Evolutionary conservation across 371 early-diverging fungal species (phyloP), one percentile per base, ranked within the genome.

Genomic region (Saksenaea oblongispora): DNA sequence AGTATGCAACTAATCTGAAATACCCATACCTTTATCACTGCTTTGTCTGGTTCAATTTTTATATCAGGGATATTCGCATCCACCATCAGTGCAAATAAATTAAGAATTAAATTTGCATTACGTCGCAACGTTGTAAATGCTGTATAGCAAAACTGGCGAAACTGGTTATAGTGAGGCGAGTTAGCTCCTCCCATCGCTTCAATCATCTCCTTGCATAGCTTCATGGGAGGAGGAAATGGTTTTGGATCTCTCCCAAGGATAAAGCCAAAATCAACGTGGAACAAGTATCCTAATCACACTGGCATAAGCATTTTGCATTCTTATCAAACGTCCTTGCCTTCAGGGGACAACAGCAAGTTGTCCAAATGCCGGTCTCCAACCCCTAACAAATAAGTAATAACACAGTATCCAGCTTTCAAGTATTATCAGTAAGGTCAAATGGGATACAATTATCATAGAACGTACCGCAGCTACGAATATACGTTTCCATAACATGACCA

Each of bases 331-430:
- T 9, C 5, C 62, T 27, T 75, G 87, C 93, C 98, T 56, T 90
- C 84, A 27, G 89, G 86, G 0, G 97, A 92, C 28, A 99, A 73
- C 34, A 99, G 75, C 39, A 99, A 69, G 71, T 99, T 99, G 67
- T 98, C 99, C 69, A 97, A 78, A 76, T 98, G 99, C 7, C 99
- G 90, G 77, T 99, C 99, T n/a, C 99, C 99, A n/a, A 99, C 92
- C 15, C 98, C 99, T 11, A 99, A 82, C 11, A 99, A 67, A 74
- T 98, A 99, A 1, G 96, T 97, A 56, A 98, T 96, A 11, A 99
- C 97, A 74, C 97, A 96, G 74, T 98, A 99, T 1, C 98, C 99
- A 37, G 99, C 93, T 93, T 62, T n/a, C 41, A 11, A 27, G 44
- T 41, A 31, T n/a, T n/a, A n/a, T 28, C 37, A 36, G 44, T 5